A percentile compares a stretch with the other conserved stretches of the same genome.
phyloP scores from a whole-genome alignment of 1,284 basidiomycete species.

The Naganishia albida region DNA sequence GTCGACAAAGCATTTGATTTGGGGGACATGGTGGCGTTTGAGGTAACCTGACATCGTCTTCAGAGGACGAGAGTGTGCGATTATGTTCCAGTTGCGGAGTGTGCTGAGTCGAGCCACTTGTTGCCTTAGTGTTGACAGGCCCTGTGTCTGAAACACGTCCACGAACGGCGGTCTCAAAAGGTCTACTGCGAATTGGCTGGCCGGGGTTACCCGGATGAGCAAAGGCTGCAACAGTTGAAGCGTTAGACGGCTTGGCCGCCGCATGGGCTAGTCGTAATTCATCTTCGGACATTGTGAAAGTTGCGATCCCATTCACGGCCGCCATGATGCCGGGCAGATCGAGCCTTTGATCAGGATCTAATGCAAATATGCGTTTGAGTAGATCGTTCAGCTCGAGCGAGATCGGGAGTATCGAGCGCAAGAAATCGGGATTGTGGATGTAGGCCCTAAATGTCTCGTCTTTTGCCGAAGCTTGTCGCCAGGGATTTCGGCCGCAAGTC shows the following conservation, averaged over 20 bases:
- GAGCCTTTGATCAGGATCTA: conserved; percentile 60
- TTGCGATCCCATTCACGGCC: conserved; percentile 62
- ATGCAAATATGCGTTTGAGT: conserved; percentile 63
- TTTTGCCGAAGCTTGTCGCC: conserved; percentile 70
- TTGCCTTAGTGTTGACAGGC: not conserved
- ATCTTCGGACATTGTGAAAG: conserved; percentile 66
- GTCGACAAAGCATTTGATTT: not conserved
- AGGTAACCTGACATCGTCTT: conserved; percentile 10
- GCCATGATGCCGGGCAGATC: conserved; percentile 65
- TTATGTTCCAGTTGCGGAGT: conserved; percentile 49
- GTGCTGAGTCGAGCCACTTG: conserved; percentile 40
- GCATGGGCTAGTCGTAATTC: conserved; percentile 57
- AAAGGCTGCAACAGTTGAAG: conserved; percentile 33
- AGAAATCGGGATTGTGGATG: conserved; percentile 66
- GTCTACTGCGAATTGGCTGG: too few relatives aligned
- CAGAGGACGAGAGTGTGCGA: conserved; percentile 38
- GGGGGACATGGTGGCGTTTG: conserved; percentile 13
- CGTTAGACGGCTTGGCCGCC: conserved; percentile 44
- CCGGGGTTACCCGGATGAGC: not conserved
- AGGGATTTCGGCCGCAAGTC: conserved; percentile 82
- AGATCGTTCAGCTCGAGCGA: conserved; percentile 55
- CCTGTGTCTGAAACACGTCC: not conserved
- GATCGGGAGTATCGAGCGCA: conserved; percentile 72
- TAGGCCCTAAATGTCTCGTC: conserved; percentile 75
- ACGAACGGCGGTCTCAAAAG: too few relatives aligned